Evolutionary conservation across 441 rosid genomes (phyloP).

Genomic region (Pelargonium citronellum): DNA sequence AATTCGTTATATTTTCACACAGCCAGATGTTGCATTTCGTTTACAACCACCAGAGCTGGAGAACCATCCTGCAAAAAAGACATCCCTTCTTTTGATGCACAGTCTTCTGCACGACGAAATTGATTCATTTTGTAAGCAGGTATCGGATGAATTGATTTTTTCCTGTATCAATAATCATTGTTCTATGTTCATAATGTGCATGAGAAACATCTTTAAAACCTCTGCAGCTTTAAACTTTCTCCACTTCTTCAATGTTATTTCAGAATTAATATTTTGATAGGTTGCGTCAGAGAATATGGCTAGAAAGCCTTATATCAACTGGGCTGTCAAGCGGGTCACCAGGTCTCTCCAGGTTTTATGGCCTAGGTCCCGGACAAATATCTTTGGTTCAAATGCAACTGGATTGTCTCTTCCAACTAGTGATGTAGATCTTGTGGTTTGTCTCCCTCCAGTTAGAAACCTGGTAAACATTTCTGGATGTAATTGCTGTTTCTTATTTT

Average conservation of each 20-base stretch:
- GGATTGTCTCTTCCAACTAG: conserved; percentile 95
- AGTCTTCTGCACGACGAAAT: conserved; percentile 74
- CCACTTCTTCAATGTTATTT: conserved; percentile 9
- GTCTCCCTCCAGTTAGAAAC: conserved; percentile 98
- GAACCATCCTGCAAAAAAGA: conserved; percentile 49
- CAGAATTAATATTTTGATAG: conserved; percentile 34
- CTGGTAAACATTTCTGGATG: conserved; percentile 47
- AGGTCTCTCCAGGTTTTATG: conserved; percentile 94
- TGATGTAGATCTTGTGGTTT: conserved; percentile 98
- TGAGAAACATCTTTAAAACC: background rate
- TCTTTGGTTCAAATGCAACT: conserved; percentile 92
- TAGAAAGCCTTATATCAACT: conserved; percentile 80
- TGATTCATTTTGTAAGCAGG: conserved; percentile 88
- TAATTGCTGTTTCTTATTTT: conserved; percentile 15
- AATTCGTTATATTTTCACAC: conserved; percentile 32
- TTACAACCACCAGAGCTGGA: conserved; percentile 65
- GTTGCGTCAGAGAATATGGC: conserved; percentile 78
- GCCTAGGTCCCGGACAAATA: conserved; percentile 92
- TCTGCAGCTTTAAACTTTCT: conserved; percentile 19
- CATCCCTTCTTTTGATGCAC: conserved; percentile 65
- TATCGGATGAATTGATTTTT: conserved; percentile 22
- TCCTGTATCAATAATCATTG: conserved; percentile 7
- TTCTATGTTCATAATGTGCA: conserved; percentile 11
- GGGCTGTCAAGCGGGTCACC: conserved; percentile 95
- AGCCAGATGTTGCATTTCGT: conserved; percentile 90